A percentile compares a stretch with the other conserved stretches of the same genome.
Conservation (phyloP, 208 protist species). For the Balamuthia mandrillaris region DNA sequence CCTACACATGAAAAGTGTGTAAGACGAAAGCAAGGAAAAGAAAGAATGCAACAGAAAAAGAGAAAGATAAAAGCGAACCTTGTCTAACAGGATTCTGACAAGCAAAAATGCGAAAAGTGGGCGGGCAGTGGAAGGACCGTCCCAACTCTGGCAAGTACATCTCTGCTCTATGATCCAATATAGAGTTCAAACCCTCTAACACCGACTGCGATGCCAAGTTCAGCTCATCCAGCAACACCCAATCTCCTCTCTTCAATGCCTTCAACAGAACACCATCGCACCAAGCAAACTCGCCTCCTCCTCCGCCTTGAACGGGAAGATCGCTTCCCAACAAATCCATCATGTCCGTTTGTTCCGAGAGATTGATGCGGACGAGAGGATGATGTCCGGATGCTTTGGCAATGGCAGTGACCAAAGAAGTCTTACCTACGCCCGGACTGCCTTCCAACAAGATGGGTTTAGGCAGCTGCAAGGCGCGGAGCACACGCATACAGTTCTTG, state of each 20-base stretch:
- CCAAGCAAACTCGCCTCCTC: constrained; percentile 90
- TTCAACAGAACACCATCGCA: constrained; percentile 96
- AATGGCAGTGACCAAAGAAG: constrained; percentile 93
- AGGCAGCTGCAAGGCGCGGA: constrained; percentile 78
- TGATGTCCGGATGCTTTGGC: constrained; percentile 71
- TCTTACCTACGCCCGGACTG: constrained; percentile 97
- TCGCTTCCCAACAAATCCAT: constrained; percentile 84
- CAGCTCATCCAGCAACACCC: constrained; percentile 99
- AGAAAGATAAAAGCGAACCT: not conserved
- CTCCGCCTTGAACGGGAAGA: constrained; percentile 78
- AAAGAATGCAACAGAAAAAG: too few species aligned
- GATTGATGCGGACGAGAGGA: constrained; percentile 96
- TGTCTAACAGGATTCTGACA: constrained; percentile 95
- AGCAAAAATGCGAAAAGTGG: constrained; percentile 96
- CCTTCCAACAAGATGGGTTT: constrained; percentile 95
- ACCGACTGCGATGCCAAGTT: constrained; percentile 99
- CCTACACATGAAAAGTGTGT: too few species aligned
- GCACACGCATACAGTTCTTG: constrained; percentile 93
- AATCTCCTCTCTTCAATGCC: constrained; percentile 88
- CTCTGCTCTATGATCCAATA: constrained; percentile 96
- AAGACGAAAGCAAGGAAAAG: too few species aligned
- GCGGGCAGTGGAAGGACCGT: constrained; percentile 71
- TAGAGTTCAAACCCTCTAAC: constrained; percentile 99
- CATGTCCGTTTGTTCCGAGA: constrained; percentile 99
- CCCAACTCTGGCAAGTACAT: constrained; percentile 86